Conservation (phyloP, 2,329 filamentous ascomycete species). For the Escovopsis sp. region DNA sequence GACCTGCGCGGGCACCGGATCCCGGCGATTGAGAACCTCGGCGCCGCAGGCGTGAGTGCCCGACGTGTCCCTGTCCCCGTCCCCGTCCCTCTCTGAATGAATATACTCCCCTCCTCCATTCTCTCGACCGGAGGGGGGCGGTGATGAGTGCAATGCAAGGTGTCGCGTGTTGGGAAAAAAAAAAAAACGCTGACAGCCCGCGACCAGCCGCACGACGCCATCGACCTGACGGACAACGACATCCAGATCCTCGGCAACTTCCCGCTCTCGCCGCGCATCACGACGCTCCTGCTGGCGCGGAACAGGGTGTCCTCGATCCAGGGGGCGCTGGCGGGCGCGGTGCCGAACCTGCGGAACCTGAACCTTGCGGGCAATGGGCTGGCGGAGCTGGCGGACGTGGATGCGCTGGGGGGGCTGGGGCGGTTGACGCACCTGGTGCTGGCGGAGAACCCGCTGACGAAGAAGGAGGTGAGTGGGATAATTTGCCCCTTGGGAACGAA, state of each 20-base stretch:
- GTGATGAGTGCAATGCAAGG: neutral
- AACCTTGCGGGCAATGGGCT: conserved; percentile 75
- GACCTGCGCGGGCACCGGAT: conserved; percentile 99
- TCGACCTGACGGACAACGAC: conserved; percentile 98
- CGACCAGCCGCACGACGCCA: conserved; percentile 77
- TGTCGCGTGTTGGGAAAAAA: neutral
- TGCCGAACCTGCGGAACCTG: conserved; percentile 71
- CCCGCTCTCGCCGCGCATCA: conserved; percentile 75
- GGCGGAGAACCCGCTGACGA: conserved; percentile 76
- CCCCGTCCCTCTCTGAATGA: neutral
- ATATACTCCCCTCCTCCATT: neutral
- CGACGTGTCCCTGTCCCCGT: neutral
- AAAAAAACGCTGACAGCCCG: neutral
- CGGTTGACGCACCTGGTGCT: conserved; percentile 68
- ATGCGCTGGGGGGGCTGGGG: conserved; percentile 55
- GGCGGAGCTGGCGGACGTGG: conserved; percentile 72
- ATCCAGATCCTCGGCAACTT: conserved; percentile 84
- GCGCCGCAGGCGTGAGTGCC: conserved; percentile 69
- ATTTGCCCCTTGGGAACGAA: no score
- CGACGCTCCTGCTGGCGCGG: conserved; percentile 73
- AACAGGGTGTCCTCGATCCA: conserved; percentile 82
- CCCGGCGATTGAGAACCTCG: conserved; percentile 91
- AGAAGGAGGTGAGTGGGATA: conserved; percentile 68
- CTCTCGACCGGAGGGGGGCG: neutral
- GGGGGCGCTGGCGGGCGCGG: conserved; percentile 52